A percentile compares a stretch with the other conserved stretches of the same genome.
These are phyloP conservation scores for Ramaria sp. DNA, from an alignment of 768 basidiomycete species.

Conservation along the genomic window DNA sequence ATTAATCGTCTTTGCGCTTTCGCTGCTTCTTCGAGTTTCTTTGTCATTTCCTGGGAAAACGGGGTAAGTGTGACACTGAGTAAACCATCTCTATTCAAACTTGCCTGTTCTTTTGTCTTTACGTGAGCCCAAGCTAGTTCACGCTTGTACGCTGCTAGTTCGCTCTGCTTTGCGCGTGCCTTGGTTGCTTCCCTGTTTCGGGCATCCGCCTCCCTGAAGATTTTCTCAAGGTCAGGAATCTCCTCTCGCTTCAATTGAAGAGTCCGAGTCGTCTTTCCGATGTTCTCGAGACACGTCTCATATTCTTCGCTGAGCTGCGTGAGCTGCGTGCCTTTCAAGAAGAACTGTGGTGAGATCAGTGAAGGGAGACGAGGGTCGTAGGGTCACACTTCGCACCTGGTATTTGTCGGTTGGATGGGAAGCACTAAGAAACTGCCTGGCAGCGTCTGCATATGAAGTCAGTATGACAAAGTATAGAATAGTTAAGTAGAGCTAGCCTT, in stretches of 20 bases:
- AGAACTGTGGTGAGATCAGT: constrained; percentile 41
- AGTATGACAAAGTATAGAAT: not conserved
- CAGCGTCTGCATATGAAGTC: constrained; percentile 36
- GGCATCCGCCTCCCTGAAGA: constrained; percentile 42
- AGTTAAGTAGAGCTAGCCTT: constrained; percentile 34
- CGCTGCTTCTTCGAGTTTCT: constrained; percentile 30
- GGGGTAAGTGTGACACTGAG: not conserved
- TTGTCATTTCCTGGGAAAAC: constrained; percentile 29
- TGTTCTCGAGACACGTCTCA: constrained; percentile 60
- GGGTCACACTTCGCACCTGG: constrained; percentile 38
- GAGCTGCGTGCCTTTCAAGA: constrained; percentile 88
- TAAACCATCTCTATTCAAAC: constrained; percentile 16
- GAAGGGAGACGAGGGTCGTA: not conserved
- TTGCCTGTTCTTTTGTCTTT: constrained; percentile 51
- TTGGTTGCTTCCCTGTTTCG: constrained; percentile 66
- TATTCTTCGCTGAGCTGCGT: constrained; percentile 84
- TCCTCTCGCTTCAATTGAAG: constrained; percentile 63
- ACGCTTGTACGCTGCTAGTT: constrained; percentile 58
- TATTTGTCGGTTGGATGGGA: constrained; percentile 81
- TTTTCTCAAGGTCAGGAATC: constrained; percentile 61
- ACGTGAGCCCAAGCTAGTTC: constrained; percentile 88
- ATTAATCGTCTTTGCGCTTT: constrained; percentile 26
- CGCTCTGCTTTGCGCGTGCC: constrained; percentile 58
- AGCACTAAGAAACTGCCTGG: constrained; percentile 75
- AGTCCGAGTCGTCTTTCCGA: constrained; percentile 53